Evolutionary conservation across 208 protist genomes (phyloP).

Genomic region (Trypanosoma avium): DNA sequence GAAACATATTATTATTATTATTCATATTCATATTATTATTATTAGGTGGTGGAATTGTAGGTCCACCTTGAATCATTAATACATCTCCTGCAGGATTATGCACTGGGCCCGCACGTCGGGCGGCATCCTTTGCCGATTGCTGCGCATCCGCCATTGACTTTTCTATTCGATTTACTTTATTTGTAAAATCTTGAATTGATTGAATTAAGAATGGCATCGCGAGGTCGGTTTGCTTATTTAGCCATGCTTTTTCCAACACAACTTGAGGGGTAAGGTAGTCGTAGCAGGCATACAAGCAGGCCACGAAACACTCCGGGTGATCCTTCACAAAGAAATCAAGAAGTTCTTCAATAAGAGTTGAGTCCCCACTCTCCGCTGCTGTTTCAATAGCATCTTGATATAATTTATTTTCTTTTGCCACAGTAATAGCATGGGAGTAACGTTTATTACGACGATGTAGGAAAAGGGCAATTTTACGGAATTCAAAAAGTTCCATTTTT

Average conservation of each 20-base stretch:
- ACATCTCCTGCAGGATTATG: slow-evolving; percentile 35
- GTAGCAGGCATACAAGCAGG: slow-evolving; percentile 98
- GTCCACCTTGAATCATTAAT: slow-evolving; percentile 75
- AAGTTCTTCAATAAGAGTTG: slow-evolving; percentile 92
- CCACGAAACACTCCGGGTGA: slow-evolving; percentile 94
- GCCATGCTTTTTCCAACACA: slow-evolving; percentile 99
- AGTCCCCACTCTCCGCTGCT: slow-evolving; percentile 94
- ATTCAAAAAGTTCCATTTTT: slow-evolving; percentile 98
- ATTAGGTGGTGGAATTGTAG: slow-evolving; percentile 24
- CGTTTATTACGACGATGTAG: slow-evolving; percentile 96
- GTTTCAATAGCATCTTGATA: slow-evolving; percentile 99
- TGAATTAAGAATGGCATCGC: slow-evolving; percentile 99
- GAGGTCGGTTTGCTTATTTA: slow-evolving; percentile 96
- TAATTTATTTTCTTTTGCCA: slow-evolving; percentile 98
- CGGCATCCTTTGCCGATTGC: slow-evolving; percentile 82
- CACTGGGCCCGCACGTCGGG: slow-evolving; percentile 53
- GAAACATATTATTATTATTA: too few species aligned
- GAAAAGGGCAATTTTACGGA: slow-evolving; percentile 98
- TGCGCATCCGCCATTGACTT: slow-evolving; percentile 77
- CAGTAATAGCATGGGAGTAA: slow-evolving; percentile 91
- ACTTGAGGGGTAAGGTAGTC: slow-evolving; percentile 93
- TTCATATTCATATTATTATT: too few species aligned
- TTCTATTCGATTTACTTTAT: slow-evolving; percentile 87
- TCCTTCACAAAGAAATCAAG: slow-evolving; percentile 98
- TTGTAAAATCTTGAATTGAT: slow-evolving; percentile 92